Conservation (phyloP, 345 rosid genomes). For the Viola odorata region DNA sequence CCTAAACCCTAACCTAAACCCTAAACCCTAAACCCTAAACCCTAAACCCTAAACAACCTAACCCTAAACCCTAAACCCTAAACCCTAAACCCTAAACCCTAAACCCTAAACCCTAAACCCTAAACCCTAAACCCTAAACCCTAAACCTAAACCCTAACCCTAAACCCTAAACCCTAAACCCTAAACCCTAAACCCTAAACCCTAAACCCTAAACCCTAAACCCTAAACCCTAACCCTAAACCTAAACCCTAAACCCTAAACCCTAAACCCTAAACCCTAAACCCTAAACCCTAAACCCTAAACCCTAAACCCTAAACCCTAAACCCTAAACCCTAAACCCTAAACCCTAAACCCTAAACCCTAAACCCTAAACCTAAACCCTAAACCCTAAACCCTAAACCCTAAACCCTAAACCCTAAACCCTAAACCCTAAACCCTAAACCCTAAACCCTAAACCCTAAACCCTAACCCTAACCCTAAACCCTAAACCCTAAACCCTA, state of each 20-base stretch:
- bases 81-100: conserved; percentile 3
- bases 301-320: neutral
- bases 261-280: neutral
- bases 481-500: too few relatives aligned
- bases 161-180: conserved; percentile 12
- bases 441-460: too few relatives aligned
- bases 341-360: neutral
- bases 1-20: conserved; percentile 4
- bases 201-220: conserved; percentile 9
- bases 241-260: conserved; percentile 4
- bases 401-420: conserved; percentile 6
- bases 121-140: neutral
- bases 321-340: neutral
- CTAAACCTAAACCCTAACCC: conserved; percentile 6
- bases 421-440: conserved; percentile 10
- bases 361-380: neutral
- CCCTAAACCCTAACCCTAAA: conserved; percentile 3
- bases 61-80: neutral
- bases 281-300: neutral
- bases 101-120: conserved; percentile 7
- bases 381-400: conserved; percentile 5
- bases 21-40: neutral
- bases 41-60: too few relatives aligned
- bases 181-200: too few relatives aligned
- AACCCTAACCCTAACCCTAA: too few relatives aligned